phyloP scores from a whole-genome alignment of 306 rosid genomes.

The Vigna hirtella region DNA sequence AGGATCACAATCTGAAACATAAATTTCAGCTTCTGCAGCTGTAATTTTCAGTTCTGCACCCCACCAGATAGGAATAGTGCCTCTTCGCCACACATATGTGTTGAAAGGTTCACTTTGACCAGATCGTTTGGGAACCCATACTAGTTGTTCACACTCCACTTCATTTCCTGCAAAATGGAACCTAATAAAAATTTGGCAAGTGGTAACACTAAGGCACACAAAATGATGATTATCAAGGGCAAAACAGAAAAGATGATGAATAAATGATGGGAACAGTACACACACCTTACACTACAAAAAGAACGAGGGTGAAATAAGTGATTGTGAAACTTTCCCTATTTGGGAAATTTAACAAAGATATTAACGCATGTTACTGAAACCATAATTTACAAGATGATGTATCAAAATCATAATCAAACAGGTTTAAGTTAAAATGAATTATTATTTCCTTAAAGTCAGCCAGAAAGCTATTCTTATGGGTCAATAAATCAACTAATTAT shows the following conservation, averaged over 20 bases:
- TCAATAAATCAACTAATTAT: conserved; percentile 2
- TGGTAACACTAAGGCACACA: conserved; percentile 16
- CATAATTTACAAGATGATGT: conserved; percentile 3
- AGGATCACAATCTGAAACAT: conserved; percentile 88
- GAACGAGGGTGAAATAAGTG: conserved; percentile 21
- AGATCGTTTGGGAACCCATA: conserved; percentile 86
- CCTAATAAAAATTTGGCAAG: conserved; percentile 29
- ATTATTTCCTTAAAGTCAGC: conserved; percentile 17
- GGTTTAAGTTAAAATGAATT: background rate
- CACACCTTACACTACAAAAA: conserved; percentile 29
- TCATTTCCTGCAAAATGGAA: conserved; percentile 82
- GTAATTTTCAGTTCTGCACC: conserved; percentile 98
- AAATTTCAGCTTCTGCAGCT: conserved; percentile 98
- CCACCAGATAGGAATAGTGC: conserved; percentile 99
- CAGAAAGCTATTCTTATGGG: conserved; percentile 19
- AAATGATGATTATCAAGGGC: background rate
- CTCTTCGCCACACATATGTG: conserved; percentile 91
- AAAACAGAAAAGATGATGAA: conserved; percentile 30
- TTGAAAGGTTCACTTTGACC: conserved; percentile 96
- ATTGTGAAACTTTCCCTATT: conserved; percentile 16
- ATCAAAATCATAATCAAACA: conserved; percentile 22
- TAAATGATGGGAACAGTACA: conserved; percentile 24
- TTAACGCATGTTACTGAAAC: conserved; percentile 28
- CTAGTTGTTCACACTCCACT: conserved; percentile 98
- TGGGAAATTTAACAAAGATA: conserved; percentile 14